Evolutionary conservation across 75 land plant species (phyloP).

Genomic region (Picea glauca): DNA sequence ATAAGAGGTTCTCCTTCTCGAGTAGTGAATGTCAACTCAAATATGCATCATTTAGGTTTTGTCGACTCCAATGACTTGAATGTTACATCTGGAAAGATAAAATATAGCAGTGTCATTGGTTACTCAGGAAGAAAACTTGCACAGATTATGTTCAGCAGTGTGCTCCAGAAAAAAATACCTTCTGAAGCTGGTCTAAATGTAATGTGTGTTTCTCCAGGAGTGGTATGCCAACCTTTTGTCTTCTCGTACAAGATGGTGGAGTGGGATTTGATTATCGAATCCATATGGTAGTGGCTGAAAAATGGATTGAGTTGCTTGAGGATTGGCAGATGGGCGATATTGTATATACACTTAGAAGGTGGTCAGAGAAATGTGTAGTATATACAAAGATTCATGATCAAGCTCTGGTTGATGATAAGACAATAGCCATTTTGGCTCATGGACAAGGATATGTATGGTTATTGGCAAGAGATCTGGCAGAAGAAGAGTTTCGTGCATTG

Average conservation of each 20-base stretch:
- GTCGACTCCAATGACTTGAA: slow-evolving; percentile 93
- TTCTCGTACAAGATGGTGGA: slow-evolving; percentile 78
- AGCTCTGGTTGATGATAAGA: slow-evolving; percentile 93
- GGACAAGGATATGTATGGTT: slow-evolving; percentile 57
- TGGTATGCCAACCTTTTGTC: slow-evolving; percentile 88
- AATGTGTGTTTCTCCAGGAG: slow-evolving; percentile 86
- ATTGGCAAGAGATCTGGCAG: too few species aligned
- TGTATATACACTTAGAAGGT: slow-evolving; percentile 75
- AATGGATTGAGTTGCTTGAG: slow-evolving; percentile 93
- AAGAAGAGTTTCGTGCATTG: too few species aligned
- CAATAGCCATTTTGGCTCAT: slow-evolving; percentile 88
- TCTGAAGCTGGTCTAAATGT: slow-evolving; percentile 78
- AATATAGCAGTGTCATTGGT: slow-evolving; percentile 57
- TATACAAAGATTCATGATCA: slow-evolving; percentile 98
- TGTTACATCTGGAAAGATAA: slow-evolving; percentile 61
- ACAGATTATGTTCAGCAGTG: slow-evolving; percentile 82
- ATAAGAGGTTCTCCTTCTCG: slow-evolving; percentile 90
- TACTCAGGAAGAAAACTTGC: slow-evolving; percentile 91
- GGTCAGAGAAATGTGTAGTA: slow-evolving; percentile 82
- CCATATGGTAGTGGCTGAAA: slow-evolving; percentile 91
- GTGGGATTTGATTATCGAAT: slow-evolving; percentile 90
- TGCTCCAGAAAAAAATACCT: slow-evolving; percentile 75
- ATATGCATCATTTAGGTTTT: slow-evolving; percentile 80
- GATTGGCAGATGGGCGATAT: slow-evolving; percentile 89
- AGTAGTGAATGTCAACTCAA: slow-evolving; percentile 86